A percentile compares a stretch with the other conserved stretches of the same genome.
Conservation (phyloP, 805 yeast species). For the Pichia pseudocactophila region DNA sequence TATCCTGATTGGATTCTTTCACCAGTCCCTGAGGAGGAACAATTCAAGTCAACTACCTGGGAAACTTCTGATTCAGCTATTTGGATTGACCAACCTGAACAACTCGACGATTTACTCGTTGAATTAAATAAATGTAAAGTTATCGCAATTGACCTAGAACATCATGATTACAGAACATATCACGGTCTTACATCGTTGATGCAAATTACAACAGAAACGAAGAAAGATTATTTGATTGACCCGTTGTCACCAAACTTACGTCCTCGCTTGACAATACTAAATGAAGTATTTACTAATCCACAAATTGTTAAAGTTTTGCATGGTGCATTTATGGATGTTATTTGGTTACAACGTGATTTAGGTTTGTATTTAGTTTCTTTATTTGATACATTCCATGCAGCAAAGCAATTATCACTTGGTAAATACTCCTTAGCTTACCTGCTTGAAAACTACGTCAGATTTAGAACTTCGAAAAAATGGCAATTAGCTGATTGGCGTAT, state of each 20-base stretch:
- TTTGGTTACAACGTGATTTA: conserved; percentile 93
- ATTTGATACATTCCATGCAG: conserved; percentile 90
- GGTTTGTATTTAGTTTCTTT: conserved; percentile 84
- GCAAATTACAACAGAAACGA: conserved; percentile 73
- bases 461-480: conserved; percentile 86
- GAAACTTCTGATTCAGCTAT: conserved; percentile 33
- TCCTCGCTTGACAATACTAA: conserved; percentile 58
- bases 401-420: conserved; percentile 69
- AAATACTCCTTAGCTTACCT: conserved; percentile 78
- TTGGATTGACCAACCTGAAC: conserved; percentile 61
- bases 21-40: conserved; percentile 31
- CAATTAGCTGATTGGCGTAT: conserved; percentile 96
- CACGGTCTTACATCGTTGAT: conserved; percentile 85
- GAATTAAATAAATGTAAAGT: conserved; percentile 44
- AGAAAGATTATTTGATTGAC: conserved; percentile 73
- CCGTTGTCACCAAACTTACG: conserved; percentile 57
- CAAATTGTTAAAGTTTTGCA: conserved; percentile 78
- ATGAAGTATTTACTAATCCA: conserved; percentile 76
- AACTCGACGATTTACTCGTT: conserved; percentile 44
- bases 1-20: conserved; percentile 55
- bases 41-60: conserved; percentile 51
- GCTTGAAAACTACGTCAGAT: conserved; percentile 69
- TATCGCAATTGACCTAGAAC: conserved; percentile 92
- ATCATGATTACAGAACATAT: conserved; percentile 85
- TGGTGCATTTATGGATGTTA: conserved; percentile 94